phyloP scores from a whole-genome alignment of 768 basidiomycete genomes.

The Amanita pseudoporphyria region DNA sequence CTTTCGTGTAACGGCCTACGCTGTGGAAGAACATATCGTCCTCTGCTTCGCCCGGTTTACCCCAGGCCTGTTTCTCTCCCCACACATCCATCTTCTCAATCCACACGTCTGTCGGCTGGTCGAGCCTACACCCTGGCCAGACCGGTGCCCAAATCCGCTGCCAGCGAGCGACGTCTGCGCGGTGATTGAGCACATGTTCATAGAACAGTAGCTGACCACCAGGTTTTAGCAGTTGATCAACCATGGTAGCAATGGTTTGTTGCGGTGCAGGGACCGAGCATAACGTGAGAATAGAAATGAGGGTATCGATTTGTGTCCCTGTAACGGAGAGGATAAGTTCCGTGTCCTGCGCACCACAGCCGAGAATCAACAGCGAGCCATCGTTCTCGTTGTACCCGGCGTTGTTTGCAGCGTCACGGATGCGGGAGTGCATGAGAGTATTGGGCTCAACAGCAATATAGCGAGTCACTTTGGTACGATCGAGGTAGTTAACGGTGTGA shows the following conservation, averaged over 20 bases:
- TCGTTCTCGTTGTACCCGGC: conserved; percentile 45
- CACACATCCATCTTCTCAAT: conserved; percentile 36
- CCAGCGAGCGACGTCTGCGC: conserved; percentile 55
- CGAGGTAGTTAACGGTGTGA: conserved; percentile 53
- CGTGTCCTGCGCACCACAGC: conserved; percentile 56
- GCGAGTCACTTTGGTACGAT: conserved; percentile 40
- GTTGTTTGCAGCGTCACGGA: conserved; percentile 37
- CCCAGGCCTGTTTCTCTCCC: conserved; percentile 36
- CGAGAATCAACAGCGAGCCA: conserved; percentile 46
- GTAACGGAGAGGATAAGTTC: conserved; percentile 32
- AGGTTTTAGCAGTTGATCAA: conserved; percentile 44
- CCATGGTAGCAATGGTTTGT: conserved; percentile 34
- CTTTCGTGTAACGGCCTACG: conserved; percentile 47
- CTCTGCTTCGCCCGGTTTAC: conserved; percentile 40
- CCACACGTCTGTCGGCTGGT: conserved; percentile 45
- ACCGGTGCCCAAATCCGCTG: conserved; percentile 66
- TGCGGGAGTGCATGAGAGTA: conserved; percentile 44
- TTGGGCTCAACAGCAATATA: conserved; percentile 75
- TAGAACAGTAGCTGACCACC: conserved; percentile 59
- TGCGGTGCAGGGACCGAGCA: conserved; percentile 56
- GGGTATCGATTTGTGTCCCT: conserved; percentile 37
- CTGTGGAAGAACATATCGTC: conserved; percentile 56
- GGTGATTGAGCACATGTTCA: conserved; percentile 57
- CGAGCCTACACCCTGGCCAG: conserved; percentile 60
- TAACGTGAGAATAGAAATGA: conserved; percentile 56